phyloP scores from a whole-genome alignment of 1,284 basidiomycete genomes.

The Cryptococcus depauperatus region DNA sequence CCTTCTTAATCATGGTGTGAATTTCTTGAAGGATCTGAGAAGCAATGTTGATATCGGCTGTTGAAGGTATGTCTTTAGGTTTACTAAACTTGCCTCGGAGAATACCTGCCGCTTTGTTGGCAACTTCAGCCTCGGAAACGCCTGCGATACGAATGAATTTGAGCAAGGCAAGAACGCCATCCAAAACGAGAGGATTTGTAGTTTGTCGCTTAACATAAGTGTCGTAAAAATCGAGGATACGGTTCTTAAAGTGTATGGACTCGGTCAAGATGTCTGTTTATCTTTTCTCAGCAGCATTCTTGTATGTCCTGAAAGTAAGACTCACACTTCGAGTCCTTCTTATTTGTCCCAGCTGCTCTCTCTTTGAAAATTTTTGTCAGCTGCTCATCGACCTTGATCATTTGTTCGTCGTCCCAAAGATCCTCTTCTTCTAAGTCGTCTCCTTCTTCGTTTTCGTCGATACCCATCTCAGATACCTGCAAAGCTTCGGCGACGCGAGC shows the following conservation, averaged over 20 bases:
- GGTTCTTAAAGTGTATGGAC: conserved; percentile 88
- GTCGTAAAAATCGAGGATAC: conserved; percentile 85
- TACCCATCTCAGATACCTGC: conserved; percentile 60
- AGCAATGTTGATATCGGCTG: conserved; percentile 49
- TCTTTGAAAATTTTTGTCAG: conserved; percentile 77
- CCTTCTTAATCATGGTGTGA: conserved; percentile 65
- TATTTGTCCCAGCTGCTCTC: conserved; percentile 51
- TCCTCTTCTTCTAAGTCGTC: conserved; percentile 54
- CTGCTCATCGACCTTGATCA: conserved; percentile 92
- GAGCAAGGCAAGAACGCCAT: conserved; percentile 66
- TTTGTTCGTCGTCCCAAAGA: conserved; percentile 89
- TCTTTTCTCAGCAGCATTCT: conserved; percentile 41
- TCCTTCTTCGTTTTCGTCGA: conserved; percentile 31
- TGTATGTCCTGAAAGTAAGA: conserved; percentile 1
- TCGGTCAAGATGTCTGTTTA: conserved; percentile 47
- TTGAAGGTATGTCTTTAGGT: conserved; percentile 58
- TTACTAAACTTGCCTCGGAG: conserved; percentile 67
- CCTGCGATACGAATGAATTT: conserved; percentile 60
- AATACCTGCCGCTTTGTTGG: conserved; percentile 74
- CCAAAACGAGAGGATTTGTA: conserved; percentile 57
- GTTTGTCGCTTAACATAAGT: conserved; percentile 70
- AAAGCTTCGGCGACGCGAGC: conserved; percentile 70
- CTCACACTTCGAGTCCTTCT: conserved; percentile 40
- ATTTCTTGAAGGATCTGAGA: conserved; percentile 56
- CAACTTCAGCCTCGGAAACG: conserved; percentile 71